Percentiles rank a stretch among this genome's conserved stretches.
Evolutionary conservation across 2,329 filamentous ascomycete species (phyloP).

Genomic region (Kalmusia sp.): DNA sequence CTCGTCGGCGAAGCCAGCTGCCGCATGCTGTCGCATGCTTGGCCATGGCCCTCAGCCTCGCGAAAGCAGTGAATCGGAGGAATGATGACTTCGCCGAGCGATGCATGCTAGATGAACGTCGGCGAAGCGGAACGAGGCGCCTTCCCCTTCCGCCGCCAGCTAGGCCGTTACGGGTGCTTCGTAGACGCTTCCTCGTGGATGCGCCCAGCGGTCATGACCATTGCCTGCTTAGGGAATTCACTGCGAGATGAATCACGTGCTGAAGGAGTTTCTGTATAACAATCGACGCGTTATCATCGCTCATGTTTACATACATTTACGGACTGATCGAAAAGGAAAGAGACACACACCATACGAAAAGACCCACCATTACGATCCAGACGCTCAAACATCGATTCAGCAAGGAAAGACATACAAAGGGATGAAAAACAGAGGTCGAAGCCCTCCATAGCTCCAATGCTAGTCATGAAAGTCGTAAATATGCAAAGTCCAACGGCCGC

Average conservation of each 20-base stretch:
- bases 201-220: no score
- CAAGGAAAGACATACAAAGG: constrained; percentile 18
- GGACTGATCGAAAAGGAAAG: not conserved
- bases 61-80: no score
- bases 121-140: constrained; percentile 1
- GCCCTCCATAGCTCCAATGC: constrained; percentile 33
- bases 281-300: constrained; percentile 2
- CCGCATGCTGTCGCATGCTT: not conserved
- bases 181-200: no score
- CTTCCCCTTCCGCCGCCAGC: not conserved
- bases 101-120: not conserved
- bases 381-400: constrained; percentile 6
- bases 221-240: no score
- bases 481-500: constrained; percentile 12
- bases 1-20: not conserved
- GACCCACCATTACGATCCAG: not conserved
- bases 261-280: not conserved
- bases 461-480: constrained; percentile 45
- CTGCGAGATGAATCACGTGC: no score
- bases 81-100: no score
- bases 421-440: constrained; percentile 16
- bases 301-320: not conserved
- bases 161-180: no score
- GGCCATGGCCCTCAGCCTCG: not conserved
- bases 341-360: not conserved